A percentile compares a stretch with the other conserved stretches of the same genome.
These are phyloP conservation scores for Forsythia viridissima DNA, from an alignment of 257 asterid genomes.

Conservation along the genomic window DNA sequence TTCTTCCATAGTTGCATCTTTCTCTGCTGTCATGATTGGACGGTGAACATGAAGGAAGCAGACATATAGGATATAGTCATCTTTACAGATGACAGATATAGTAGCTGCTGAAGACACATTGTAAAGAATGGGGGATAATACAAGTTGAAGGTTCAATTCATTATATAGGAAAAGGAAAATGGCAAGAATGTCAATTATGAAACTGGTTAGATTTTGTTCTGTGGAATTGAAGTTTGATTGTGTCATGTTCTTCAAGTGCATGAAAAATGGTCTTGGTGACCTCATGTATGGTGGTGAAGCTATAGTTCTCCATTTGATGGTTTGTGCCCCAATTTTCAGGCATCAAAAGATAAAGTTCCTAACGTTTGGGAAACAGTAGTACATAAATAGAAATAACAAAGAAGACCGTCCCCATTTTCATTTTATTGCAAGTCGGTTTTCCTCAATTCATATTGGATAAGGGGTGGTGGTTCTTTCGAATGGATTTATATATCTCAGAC, in stretches of 20 bases:
- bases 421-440: background rate
- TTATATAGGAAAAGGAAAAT: constrained; percentile 37
- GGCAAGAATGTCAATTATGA: constrained; percentile 29
- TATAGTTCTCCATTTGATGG: background rate
- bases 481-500: too few relatives aligned
- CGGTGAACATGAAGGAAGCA: constrained; percentile 12
- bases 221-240: constrained; percentile 34
- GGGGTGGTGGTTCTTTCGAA: too few relatives aligned
- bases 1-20: constrained; percentile 20
- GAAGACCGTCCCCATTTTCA: background rate
- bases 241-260: constrained; percentile 17
- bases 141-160: constrained; percentile 35
- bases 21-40: constrained; percentile 17
- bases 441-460: background rate
- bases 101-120: constrained; percentile 55
- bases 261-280: constrained; percentile 7
- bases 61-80: background rate
- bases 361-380: background rate
- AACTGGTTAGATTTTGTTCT: constrained; percentile 25
- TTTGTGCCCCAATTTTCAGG: background rate
- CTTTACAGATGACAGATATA: constrained; percentile 26
- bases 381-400: background rate
- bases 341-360: background rate
- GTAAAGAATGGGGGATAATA: constrained; percentile 49
- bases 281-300: background rate